Base-by-base conservation (phyloP, 2,329 filamentous ascomycete species). In the Curvularia verruculosa region DNA sequence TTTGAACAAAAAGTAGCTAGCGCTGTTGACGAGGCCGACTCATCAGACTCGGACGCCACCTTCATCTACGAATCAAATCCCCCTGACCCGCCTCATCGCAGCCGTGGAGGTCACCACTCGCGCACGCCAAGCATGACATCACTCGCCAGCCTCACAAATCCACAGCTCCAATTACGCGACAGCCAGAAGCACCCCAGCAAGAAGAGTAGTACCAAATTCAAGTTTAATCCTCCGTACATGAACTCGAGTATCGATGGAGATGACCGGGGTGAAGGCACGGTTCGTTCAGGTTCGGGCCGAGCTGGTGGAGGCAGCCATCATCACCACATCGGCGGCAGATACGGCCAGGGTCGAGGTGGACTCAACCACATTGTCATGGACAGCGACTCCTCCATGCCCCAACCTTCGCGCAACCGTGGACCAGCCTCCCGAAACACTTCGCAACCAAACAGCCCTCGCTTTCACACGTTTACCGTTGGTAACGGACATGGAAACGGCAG, bases 21-120 rank as follows among this genome's bases (percentile, higher is more conserved):
- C 75, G 94, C 94, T 8, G 92, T 99, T 50, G 94, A 98, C 74
- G 93, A 98, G 76, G 92, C 92, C 43, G 91, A 97, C 75, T 96
- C 94, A 12, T 97, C 94, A 6, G 95, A 99, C 75, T 98, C 94
- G 1, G 95, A 97, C 70, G 95, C 98, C 77, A 98, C 95, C 0
- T 99, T 98, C 76, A 95, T 99, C 15, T 99, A 99, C 78, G 95
- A 99, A 77, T 98, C 95, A 24, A 99, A 99, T 71, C 95, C 94
- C 9, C 83, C 84, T 13, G 86, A 88, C 64, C 81, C 78, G 52
- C 77, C 83, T 28, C 80, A 84, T 49, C 90, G 91, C 49, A 85
- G 87, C 61, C 86, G 92, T 10, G 28, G 28, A 59, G 92, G 94
- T 76, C 94, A 98, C 54, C 75, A 77, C 78, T 98, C 94, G 19